Evolutionary conservation across 2,329 filamentous ascomycete genomes (phyloP).

Genomic region (Elsinoe fawcettii): DNA sequence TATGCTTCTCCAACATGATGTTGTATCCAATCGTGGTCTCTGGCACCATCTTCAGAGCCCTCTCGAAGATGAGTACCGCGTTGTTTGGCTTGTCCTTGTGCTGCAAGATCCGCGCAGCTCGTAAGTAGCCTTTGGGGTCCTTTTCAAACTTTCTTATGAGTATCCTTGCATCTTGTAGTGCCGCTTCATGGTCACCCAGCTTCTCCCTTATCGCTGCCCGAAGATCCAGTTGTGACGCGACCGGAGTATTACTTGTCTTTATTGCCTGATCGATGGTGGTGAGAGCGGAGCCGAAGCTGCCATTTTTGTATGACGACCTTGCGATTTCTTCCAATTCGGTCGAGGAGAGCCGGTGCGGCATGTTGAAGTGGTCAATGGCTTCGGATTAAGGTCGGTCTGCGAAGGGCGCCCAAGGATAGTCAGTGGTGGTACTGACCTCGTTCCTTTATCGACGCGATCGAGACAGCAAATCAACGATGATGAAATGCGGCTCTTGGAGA

Average conservation of each 20-base stretch:
- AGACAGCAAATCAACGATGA: background rate
- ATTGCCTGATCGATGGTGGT: slow-evolving; percentile 29
- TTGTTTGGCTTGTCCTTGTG: slow-evolving; percentile 45
- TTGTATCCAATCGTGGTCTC: background rate
- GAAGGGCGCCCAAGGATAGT: background rate
- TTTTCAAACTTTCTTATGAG: slow-evolving; percentile 47
- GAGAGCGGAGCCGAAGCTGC: slow-evolving; percentile 14
- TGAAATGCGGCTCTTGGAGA: slow-evolving; percentile 10
- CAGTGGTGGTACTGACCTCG: background rate
- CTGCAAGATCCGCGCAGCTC: slow-evolving; percentile 43
- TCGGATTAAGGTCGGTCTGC: background rate
- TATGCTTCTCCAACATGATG: slow-evolving; percentile 32
- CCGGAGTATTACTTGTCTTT: slow-evolving; percentile 28
- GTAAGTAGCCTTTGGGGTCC: slow-evolving; percentile 51
- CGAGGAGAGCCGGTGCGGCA: slow-evolving; percentile 9
- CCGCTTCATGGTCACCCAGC: slow-evolving; percentile 42
- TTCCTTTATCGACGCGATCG: slow-evolving; percentile 1
- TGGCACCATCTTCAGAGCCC: slow-evolving; percentile 44
- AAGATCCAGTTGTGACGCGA: slow-evolving; percentile 42
- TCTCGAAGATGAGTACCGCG: slow-evolving; percentile 50
- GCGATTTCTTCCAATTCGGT: slow-evolving; percentile 8
- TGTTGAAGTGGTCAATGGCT: background rate
- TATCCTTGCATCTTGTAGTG: slow-evolving; percentile 49
- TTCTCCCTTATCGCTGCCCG: slow-evolving; percentile 50
- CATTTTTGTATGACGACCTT: slow-evolving; percentile 13